Evolutionary conservation across 78 protist species (phyloP).

Genomic region (Protostelium mycophagum): DNA sequence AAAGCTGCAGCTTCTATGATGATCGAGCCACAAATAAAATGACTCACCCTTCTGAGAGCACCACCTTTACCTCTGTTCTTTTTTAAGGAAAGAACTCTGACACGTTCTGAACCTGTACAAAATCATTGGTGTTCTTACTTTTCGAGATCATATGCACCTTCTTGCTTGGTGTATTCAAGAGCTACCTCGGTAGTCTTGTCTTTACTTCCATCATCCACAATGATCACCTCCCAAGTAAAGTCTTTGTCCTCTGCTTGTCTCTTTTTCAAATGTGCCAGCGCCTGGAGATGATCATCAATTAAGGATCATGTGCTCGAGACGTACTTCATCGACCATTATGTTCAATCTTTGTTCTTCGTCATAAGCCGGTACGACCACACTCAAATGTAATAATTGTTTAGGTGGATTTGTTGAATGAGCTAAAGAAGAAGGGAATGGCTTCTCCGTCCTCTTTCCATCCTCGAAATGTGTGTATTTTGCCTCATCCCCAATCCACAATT

Average conservation of each 20-base stretch:
- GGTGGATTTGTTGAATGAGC: not conserved
- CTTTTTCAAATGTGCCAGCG: slow-evolving; percentile 21
- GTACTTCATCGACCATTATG: slow-evolving; percentile 3
- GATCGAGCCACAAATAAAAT: too few species aligned
- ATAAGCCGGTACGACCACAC: slow-evolving; percentile 70
- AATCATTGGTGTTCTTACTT: not conserved
- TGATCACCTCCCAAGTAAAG: slow-evolving; percentile 65
- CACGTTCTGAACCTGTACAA: slow-evolving; percentile 6
- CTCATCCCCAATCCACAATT: not conserved
- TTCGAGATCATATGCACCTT: not conserved
- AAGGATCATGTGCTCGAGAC: not conserved
- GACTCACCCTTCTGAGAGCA: slow-evolving; percentile 63
- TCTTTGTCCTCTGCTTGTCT: slow-evolving; percentile 9
- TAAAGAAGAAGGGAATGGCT: not conserved
- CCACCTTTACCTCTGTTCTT: slow-evolving; percentile 77
- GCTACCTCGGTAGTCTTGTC: slow-evolving; percentile 48
- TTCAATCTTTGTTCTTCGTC: slow-evolving; percentile 66
- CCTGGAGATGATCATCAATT: slow-evolving; percentile 17
- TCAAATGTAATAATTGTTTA: slow-evolving; percentile 14
- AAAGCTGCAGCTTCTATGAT: too few species aligned
- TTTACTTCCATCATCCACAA: slow-evolving; percentile 71
- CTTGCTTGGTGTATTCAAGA: slow-evolving; percentile 4
- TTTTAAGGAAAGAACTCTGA: slow-evolving; percentile 27
- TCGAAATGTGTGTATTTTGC: not conserved
- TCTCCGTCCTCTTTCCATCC: not conserved